Percentiles rank a stretch among this genome's conserved stretches.
phyloP scores from a whole-genome alignment of 768 basidiomycete species.

The Pisolithus microcarpus region DNA sequence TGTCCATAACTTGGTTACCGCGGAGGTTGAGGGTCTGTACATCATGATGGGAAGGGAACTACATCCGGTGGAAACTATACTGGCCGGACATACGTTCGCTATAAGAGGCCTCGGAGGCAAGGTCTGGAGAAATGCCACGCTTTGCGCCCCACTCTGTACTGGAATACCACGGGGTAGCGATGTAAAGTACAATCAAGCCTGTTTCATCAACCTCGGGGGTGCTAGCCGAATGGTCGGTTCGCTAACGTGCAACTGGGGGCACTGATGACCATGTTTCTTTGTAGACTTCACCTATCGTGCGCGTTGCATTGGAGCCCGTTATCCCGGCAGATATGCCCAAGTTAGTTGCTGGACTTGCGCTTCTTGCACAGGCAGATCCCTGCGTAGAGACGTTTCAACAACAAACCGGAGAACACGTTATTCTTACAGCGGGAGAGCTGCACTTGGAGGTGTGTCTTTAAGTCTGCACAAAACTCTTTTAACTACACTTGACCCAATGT shows the following conservation, averaged over 20 bases:
- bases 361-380: constrained; percentile 92
- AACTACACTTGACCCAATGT: background rate
- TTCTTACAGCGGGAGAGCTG: constrained; percentile 90
- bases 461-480: background rate
- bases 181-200: constrained; percentile 35
- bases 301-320: constrained; percentile 87
- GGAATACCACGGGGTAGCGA: constrained; percentile 33
- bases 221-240: constrained; percentile 55
- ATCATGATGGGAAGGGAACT: constrained; percentile 98
- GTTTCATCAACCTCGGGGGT: constrained; percentile 75
- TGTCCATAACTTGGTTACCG: constrained; percentile 48
- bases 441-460: constrained; percentile 70
- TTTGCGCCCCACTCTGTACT: constrained; percentile 59
- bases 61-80: constrained; percentile 72
- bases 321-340: constrained; percentile 83
- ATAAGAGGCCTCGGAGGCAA: constrained; percentile 84
- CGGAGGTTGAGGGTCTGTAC: constrained; percentile 73
- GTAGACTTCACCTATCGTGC: constrained; percentile 84
- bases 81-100: constrained; percentile 92
- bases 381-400: constrained; percentile 98
- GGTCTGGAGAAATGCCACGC: constrained; percentile 84
- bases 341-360: constrained; percentile 76
- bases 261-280: background rate
- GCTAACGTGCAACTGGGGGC: background rate
- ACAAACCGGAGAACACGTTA: constrained; percentile 95